Percentiles rank a stretch among this genome's conserved stretches.
phyloP scores from a whole-genome alignment of 306 rosid genomes.

The Lotus japonicus region DNA sequence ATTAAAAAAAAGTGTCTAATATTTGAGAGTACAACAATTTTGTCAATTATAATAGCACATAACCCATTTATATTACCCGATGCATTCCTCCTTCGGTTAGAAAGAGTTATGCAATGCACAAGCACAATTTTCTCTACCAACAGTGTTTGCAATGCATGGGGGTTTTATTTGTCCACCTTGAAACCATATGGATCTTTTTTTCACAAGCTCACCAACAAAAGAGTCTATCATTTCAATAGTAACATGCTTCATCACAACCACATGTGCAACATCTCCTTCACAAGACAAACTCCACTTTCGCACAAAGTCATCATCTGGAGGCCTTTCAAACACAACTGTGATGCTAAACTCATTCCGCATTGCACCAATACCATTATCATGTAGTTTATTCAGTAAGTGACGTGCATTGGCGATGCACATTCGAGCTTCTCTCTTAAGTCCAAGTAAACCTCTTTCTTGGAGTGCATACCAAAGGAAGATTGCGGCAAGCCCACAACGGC shows the following conservation, averaged over 20 bases:
- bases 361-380: conserved; percentile 30
- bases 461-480: conserved; percentile 2
- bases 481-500: background rate
- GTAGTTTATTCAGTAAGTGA: background rate
- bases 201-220: conserved; percentile 37
- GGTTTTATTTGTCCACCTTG: conserved; percentile 13
- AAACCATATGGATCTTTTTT: conserved; percentile 35
- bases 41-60: too few species aligned
- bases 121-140: conserved; percentile 42
- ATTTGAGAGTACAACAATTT: too few species aligned
- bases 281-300: conserved; percentile 59
- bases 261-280: conserved; percentile 53
- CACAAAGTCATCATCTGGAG: conserved; percentile 43
- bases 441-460: background rate
- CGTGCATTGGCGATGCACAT: background rate
- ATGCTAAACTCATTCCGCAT: conserved; percentile 54
- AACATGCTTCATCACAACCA: conserved; percentile 58
- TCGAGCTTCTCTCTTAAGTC: background rate
- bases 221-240: conserved; percentile 40
- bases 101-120: conserved; percentile 30
- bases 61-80: too few species aligned
- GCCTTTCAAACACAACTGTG: conserved; percentile 64
- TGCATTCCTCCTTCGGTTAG: background rate
- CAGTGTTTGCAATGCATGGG: conserved; percentile 40
- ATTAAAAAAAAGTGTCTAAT: too few species aligned